Evolutionary conservation across 345 rosid species (phyloP).

Genomic region (Lagerstroemia speciosa): DNA sequence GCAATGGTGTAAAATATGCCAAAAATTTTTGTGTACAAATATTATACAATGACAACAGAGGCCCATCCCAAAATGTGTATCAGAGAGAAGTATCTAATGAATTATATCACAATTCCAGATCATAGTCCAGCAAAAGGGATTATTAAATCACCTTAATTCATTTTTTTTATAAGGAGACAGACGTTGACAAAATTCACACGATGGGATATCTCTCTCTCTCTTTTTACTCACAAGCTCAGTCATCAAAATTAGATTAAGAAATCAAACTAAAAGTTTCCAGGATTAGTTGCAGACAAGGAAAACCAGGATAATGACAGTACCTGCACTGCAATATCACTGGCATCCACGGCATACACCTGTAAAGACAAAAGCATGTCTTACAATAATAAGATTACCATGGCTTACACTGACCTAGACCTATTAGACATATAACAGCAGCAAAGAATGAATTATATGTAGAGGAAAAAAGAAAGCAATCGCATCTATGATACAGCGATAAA

Average conservation of each 20-base stretch:
- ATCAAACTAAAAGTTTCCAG: background rate
- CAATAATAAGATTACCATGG: background rate
- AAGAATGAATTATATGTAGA: background rate
- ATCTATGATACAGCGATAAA: background rate
- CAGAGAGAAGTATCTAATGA: background rate
- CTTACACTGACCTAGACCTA: background rate
- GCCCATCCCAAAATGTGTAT: background rate
- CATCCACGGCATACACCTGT: constrained; percentile 98
- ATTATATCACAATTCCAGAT: background rate
- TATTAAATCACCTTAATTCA: background rate
- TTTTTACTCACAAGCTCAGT: background rate
- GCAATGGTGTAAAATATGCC: background rate
- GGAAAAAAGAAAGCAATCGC: background rate
- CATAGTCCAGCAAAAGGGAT: background rate
- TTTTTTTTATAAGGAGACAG: background rate
- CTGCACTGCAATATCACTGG: constrained; percentile 96
- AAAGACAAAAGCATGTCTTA: constrained; percentile 8
- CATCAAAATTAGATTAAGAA: background rate
- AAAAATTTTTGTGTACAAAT: background rate
- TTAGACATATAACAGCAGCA: background rate
- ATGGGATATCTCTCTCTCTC: background rate
- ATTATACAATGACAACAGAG: background rate
- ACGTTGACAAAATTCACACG: background rate
- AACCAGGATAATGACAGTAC: constrained; percentile 26
- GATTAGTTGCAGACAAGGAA: background rate